Conservation (phyloP, 1,139 yeast species). For the Oligophagozyma castellii region DNA sequence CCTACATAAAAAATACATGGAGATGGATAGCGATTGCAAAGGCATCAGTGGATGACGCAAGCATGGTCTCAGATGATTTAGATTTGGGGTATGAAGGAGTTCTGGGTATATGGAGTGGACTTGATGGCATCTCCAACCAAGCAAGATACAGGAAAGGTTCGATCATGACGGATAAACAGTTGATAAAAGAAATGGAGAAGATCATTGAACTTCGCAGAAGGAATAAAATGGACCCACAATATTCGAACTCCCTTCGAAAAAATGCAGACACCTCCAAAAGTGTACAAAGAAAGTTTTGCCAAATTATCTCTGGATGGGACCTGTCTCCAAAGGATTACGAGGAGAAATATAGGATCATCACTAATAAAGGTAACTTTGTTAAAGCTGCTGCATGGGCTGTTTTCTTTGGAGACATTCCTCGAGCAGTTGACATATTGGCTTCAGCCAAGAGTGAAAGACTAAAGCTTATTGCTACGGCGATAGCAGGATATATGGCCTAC, state of each 20-base stretch:
- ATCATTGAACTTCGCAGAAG: conserved; percentile 23
- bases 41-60: conserved; percentile 51
- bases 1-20: conserved; percentile 69
- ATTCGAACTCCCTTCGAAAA: conserved; percentile 9
- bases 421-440: conserved; percentile 63
- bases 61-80: conserved; percentile 49
- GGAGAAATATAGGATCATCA: conserved; percentile 44
- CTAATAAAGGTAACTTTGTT: conserved; percentile 50
- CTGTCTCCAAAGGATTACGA: conserved; percentile 68
- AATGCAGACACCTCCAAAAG: conserved; percentile 31
- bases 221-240: conserved; percentile 12
- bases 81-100: conserved; percentile 88
- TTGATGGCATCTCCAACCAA: conserved; percentile 45
- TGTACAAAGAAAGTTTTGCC: conserved; percentile 58
- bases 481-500: conserved; percentile 82
- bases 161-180: conserved; percentile 31
- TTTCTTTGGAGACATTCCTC: conserved; percentile 75
- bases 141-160: conserved; percentile 31
- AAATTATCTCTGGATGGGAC: conserved; percentile 88
- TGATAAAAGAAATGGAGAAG: conserved; percentile 31
- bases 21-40: conserved; percentile 72
- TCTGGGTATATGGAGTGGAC: conserved; percentile 79
- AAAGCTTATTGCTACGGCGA: conserved; percentile 79
- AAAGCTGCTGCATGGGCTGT: conserved; percentile 99
- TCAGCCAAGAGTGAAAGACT: conserved; percentile 34